Evolutionary conservation across 768 basidiomycete genomes (phyloP).

Genomic region (Sporobolomyces pararoseus): DNA sequence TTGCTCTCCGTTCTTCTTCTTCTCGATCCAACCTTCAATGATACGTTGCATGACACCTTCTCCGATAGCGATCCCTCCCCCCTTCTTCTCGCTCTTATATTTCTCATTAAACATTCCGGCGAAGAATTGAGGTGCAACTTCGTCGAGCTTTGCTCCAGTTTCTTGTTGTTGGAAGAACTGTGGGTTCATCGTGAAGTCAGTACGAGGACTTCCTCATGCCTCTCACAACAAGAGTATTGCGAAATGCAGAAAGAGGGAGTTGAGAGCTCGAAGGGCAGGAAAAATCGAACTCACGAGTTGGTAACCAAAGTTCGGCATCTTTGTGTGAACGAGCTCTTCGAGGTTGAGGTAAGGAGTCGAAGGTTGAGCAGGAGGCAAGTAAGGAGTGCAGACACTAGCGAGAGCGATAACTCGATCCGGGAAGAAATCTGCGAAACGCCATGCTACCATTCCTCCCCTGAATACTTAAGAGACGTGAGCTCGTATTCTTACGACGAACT

Average conservation of each 20-base stretch:
- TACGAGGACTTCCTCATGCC: too few relatives aligned
- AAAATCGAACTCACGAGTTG: conserved; percentile 8
- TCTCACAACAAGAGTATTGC: too few relatives aligned
- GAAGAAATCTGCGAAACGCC: conserved; percentile 38
- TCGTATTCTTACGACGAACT: not conserved
- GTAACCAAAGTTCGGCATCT: conserved; percentile 39
- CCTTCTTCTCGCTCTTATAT: not conserved
- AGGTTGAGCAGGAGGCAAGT: conserved; percentile 17
- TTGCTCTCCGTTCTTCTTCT: conserved; percentile 8
- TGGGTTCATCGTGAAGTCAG: not conserved
- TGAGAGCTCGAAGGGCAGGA: too few relatives aligned
- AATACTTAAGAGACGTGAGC: not conserved
- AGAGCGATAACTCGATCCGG: conserved; percentile 30
- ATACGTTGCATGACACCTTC: conserved; percentile 25
- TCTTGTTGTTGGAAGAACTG: conserved; percentile 22
- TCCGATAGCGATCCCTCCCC: conserved; percentile 11
- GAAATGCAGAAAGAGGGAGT: not conserved
- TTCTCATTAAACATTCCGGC: conserved; percentile 13
- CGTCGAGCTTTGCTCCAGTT: conserved; percentile 20
- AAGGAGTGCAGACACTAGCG: conserved; percentile 39
- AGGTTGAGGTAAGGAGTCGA: conserved; percentile 5
- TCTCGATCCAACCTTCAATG: conserved; percentile 6
- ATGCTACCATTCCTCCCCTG: conserved; percentile 42
- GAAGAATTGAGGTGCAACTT: conserved; percentile 13
- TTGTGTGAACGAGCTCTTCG: conserved; percentile 19